Evolutionary conservation across 1,284 basidiomycete genomes (phyloP), one percentile per base, ranked within the genome.

Genomic region (Cryptococcus sp.): DNA sequence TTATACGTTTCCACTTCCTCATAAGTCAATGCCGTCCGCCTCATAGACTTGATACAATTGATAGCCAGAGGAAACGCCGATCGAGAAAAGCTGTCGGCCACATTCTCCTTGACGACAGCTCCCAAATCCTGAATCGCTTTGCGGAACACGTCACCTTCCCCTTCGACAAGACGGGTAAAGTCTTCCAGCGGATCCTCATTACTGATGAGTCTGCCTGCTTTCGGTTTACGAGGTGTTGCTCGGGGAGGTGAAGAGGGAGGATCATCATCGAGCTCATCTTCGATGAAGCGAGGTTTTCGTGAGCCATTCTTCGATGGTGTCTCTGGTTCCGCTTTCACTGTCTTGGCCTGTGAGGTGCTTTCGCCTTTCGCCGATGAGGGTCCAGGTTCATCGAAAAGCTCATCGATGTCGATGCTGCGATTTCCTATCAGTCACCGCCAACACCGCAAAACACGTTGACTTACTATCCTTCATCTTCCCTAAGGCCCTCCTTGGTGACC

Each of bases 41-140:
- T 82, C 78, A 93, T 77, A 49, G 78, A 82, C 63, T 78, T 78
- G 82, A 93, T 80, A 75, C 90, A 92, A 47, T 87, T 84, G 31
- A 91, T 56, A 77, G 92, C 82, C 71, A 92, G 88, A 13, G 81
- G 80, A 47, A 82, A 82, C 56, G 90, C 82, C 65, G 85, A 81
- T 45, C 77, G 80, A 40, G 88, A 84, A 75, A 92, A 92, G 23
- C 88, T 88, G 27, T 82, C 81, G 56, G 83, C 74, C 15, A 89
- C 82, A 53, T 91, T 84, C 69, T 91, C 88, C 59, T 81, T 81
- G 46, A 93, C 84, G 2, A 91, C 87, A 17, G 75, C 81, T 13
- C 82, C 85, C 35, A 93, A 75, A 76, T 93, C 91, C 68, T 88
- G 69, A 19, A 79, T 76, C 0, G 89, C 89, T 75, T 93, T 91